Evolutionary conservation across 768 basidiomycete species (phyloP).

Genomic region (Chalciporus chontae): DNA sequence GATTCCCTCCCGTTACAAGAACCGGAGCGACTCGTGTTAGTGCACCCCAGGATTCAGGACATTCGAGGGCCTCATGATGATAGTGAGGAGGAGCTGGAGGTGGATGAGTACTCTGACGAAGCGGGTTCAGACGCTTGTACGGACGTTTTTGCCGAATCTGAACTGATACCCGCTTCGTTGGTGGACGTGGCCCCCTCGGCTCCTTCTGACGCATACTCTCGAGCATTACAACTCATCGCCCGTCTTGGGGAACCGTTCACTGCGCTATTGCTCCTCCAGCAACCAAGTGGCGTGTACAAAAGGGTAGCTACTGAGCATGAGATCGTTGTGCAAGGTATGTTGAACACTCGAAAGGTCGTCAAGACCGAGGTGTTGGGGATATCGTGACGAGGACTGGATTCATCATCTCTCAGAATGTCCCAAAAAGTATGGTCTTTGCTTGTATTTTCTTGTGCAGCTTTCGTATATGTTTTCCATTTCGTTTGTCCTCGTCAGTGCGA

Average conservation of each 20-base stretch:
- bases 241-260: conserved; percentile 2
- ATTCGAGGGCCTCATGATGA: not conserved
- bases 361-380: not conserved
- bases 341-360: not conserved
- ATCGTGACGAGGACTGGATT: not conserved
- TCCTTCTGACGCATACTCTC: no score
- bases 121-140: not conserved
- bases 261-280: conserved; percentile 1
- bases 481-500: no score
- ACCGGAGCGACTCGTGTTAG: conserved; percentile 3
- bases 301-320: conserved; percentile 12
- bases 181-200: not conserved
- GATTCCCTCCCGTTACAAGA: not conserved
- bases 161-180: no score
- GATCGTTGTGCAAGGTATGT: not conserved
- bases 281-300: conserved; percentile 11
- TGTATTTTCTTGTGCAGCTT: no score
- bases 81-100: not conserved
- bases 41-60: conserved; percentile 11
- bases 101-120: not conserved
- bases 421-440: no score
- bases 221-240: conserved; percentile 1
- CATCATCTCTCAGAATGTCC: no score
- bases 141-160: not conserved
- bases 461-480: no score